Evolutionary conservation across 192 early-diverging fungal genomes (phyloP).

Genomic region (Mortierella antarctica): DNA sequence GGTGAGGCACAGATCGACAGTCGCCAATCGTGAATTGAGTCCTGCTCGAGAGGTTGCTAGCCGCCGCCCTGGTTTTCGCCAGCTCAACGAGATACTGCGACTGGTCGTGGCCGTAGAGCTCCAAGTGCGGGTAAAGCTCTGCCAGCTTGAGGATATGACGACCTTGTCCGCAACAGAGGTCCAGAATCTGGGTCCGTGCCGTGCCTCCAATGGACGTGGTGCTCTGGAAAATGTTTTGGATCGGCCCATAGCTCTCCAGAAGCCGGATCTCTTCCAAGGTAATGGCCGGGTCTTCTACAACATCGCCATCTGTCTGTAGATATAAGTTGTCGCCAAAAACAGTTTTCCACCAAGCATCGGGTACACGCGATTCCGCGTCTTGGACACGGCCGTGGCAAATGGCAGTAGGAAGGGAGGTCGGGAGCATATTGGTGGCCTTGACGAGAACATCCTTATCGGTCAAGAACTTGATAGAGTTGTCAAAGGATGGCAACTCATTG

Average conservation of each 20-base stretch:
- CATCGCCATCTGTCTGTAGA: constrained; percentile 75
- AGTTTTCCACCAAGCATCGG: constrained; percentile 68
- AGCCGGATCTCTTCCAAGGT: constrained; percentile 66
- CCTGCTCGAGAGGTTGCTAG: constrained; percentile 21
- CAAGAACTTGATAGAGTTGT: constrained; percentile 17
- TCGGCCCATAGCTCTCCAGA: constrained; percentile 40
- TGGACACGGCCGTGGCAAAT: constrained; percentile 58
- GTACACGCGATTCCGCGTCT: constrained; percentile 63
- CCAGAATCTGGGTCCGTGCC: constrained; percentile 54
- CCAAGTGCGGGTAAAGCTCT: constrained; percentile 64
- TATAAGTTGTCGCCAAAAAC: constrained; percentile 70
- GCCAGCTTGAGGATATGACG: constrained; percentile 66
- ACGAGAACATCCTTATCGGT: constrained; percentile 28
- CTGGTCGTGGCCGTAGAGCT: constrained; percentile 69
- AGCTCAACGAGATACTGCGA: constrained; percentile 67
- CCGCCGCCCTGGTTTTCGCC: constrained; percentile 57
- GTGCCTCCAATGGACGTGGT: not conserved
- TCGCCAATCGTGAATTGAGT: constrained; percentile 70
- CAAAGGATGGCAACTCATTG: constrained; percentile 15
- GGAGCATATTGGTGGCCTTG: not conserved
- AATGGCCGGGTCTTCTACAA: constrained; percentile 74
- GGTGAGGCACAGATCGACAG: constrained; percentile 66
- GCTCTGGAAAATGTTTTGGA: constrained; percentile 4
- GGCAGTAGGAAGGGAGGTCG: not conserved
- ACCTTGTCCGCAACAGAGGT: constrained; percentile 79